These are phyloP conservation scores for Endoconidiophora polonica DNA, from an alignment of 2,329 filamentous ascomycete species.

Conservation along the genomic window DNA sequence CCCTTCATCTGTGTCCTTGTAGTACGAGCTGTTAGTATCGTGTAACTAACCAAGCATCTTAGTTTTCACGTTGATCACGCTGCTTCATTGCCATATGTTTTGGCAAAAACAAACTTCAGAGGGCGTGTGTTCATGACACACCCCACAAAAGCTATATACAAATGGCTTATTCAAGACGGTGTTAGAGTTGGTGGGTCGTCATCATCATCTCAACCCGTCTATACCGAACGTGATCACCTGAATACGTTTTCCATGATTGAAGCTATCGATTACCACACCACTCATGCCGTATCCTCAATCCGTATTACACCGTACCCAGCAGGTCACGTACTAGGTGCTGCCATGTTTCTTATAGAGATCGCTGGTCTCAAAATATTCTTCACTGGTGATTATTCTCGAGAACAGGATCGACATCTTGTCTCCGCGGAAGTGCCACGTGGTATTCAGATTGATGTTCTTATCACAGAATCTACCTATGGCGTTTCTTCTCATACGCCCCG, in stretches of 20 bases:
- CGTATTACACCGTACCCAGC: conserved; percentile 93
- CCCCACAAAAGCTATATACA: conserved; percentile 98
- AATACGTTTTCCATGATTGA: conserved; percentile 90
- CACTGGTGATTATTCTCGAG: conserved; percentile 91
- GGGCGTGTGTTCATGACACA: conserved; percentile 98
- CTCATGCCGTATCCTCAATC: conserved; percentile 90
- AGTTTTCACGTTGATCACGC: conserved; percentile 98
- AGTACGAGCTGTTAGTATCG: background rate
- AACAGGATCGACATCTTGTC: conserved; percentile 88
- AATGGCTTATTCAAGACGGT: conserved; percentile 96
- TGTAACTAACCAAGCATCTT: conserved; percentile 14
- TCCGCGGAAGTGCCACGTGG: conserved; percentile 79
- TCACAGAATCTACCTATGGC: conserved; percentile 94
- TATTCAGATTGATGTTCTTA: conserved; percentile 87
- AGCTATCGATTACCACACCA: conserved; percentile 96
- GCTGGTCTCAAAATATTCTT: conserved; percentile 94
- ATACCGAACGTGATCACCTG: conserved; percentile 88
- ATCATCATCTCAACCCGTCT: conserved; percentile 58
- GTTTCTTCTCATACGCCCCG: conserved; percentile 87
- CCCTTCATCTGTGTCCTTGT: conserved; percentile 4
- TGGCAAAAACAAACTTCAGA: conserved; percentile 95
- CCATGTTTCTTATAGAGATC: conserved; percentile 97
- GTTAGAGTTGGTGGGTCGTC: conserved; percentile 69
- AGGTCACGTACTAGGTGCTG: conserved; percentile 91
- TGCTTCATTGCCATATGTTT: conserved; percentile 92